Percentiles rank a stretch among this genome's conserved stretches.
Conservation (phyloP, 2,329 filamentous ascomycete genomes). For the Penicillium sclerotiorum region DNA sequence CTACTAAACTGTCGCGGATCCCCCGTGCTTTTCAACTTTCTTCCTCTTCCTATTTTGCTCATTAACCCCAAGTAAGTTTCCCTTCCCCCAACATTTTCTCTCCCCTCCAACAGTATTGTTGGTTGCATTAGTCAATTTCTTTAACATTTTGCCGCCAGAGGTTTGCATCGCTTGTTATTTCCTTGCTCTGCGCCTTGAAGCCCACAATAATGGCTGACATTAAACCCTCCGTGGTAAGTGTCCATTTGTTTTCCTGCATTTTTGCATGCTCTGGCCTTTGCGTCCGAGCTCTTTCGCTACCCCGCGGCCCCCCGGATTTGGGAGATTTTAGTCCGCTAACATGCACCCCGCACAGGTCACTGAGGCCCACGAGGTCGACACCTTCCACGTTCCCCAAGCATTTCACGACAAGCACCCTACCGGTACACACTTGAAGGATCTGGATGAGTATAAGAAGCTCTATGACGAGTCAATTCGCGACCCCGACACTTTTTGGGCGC, state of each 20-base stretch:
- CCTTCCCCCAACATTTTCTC: background rate
- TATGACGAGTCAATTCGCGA: slow-evolving; percentile 85
- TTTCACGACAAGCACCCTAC: slow-evolving; percentile 62
- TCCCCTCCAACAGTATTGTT: too few species aligned
- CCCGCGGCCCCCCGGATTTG: background rate
- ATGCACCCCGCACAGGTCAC: slow-evolving; percentile 34
- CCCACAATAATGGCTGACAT: slow-evolving; percentile 40
- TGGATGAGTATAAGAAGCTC: slow-evolving; percentile 65
- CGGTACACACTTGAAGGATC: slow-evolving; percentile 60
- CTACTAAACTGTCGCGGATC: slow-evolving; percentile 15
- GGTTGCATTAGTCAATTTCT: too few species aligned
- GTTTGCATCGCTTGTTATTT: slow-evolving; percentile 5
- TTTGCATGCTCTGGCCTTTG: background rate
- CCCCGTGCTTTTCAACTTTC: slow-evolving; percentile 8
- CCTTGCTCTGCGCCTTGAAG: background rate
- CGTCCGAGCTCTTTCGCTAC: background rate
- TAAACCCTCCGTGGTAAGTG: slow-evolving; percentile 46
- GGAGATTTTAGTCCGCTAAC: slow-evolving; percentile 18
- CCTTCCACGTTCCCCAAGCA: slow-evolving; percentile 60
- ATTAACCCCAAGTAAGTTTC: slow-evolving; percentile 2
- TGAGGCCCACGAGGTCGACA: slow-evolving; percentile 53
- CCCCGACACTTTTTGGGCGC: slow-evolving; percentile 87
- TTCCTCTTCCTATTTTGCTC: slow-evolving; percentile 1
- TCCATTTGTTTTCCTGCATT: too few species aligned
- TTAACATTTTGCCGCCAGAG: background rate